Percentiles rank a stretch among this genome's conserved stretches.
phyloP scores from a whole-genome alignment of 352 stramenopile species.

The Pythium phragmitis region DNA sequence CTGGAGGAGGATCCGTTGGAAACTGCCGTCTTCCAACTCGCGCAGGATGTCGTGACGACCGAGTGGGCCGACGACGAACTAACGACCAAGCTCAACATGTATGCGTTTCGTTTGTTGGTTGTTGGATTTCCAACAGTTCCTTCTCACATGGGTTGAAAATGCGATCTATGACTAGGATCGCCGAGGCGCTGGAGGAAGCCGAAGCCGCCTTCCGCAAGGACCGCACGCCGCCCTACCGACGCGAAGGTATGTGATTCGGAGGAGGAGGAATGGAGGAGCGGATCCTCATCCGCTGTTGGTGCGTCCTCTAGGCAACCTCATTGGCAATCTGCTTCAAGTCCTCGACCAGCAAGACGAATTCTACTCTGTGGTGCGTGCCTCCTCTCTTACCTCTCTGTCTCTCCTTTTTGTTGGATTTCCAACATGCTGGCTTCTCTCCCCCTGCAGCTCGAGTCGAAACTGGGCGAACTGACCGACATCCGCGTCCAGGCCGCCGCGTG shows the following conservation, averaged over 20 bases:
- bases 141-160: constrained; percentile 2
- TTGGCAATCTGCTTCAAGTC: constrained; percentile 72
- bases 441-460: constrained; percentile 53
- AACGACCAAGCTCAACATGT: constrained; percentile 78
- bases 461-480: constrained; percentile 53
- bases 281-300: background rate
- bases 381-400: no score
- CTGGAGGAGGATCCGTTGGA: constrained; percentile 65
- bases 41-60: constrained; percentile 56
- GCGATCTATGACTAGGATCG: constrained; percentile 43
- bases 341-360: constrained; percentile 85
- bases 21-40: constrained; percentile 56
- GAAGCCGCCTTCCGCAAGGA: constrained; percentile 79
- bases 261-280: background rate
- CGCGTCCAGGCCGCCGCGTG: constrained; percentile 71
- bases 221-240: constrained; percentile 61
- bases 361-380: constrained; percentile 57
- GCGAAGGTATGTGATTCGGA: constrained; percentile 45
- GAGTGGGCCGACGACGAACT: constrained; percentile 63
- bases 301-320: constrained; percentile 54
- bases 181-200: constrained; percentile 74
- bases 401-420: background rate
- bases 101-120: constrained; percentile 15
- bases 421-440: background rate
- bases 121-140: background rate